Evolutionary conservation across 495 filamentous ascomycete species (phyloP).

Genomic region (Cercophora sp.): DNA sequence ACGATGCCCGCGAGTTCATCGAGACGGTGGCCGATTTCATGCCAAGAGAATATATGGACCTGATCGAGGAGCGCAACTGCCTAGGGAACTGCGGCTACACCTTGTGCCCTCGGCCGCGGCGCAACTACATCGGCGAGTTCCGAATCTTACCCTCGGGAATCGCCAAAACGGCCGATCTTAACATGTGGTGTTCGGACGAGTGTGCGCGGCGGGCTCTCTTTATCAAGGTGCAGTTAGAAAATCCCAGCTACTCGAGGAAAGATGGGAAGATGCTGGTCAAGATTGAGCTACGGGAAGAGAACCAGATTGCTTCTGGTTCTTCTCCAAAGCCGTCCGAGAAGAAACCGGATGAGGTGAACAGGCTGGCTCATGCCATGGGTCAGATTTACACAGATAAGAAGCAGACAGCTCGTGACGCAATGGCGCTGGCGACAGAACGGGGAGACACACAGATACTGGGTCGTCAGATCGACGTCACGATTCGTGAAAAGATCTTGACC

Average conservation of each 20-base stretch:
- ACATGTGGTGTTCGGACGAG: constrained; percentile 81
- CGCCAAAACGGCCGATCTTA: constrained; percentile 60
- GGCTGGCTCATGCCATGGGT: constrained; percentile 4
- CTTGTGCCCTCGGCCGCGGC: constrained; percentile 52
- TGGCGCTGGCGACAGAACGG: constrained; percentile 51
- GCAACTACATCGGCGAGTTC: constrained; percentile 15
- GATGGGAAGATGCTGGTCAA: constrained; percentile 33
- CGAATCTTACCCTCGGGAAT: constrained; percentile 24
- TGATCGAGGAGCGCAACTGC: constrained; percentile 83
- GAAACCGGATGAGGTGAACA: background rate
- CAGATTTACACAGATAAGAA: constrained; percentile 16
- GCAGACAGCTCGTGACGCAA: constrained; percentile 31
- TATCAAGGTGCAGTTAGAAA: constrained; percentile 75
- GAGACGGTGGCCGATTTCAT: constrained; percentile 64
- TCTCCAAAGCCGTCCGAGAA: background rate
- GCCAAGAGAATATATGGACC: constrained; percentile 77
- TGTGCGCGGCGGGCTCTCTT: constrained; percentile 79
- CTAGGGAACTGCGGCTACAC: constrained; percentile 75
- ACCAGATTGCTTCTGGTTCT: constrained; percentile 4
- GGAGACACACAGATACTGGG: constrained; percentile 35
- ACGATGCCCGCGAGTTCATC: constrained; percentile 57
- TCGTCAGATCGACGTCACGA: constrained; percentile 32
- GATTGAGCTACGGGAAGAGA: constrained; percentile 37
- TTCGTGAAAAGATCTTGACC: constrained; percentile 45
- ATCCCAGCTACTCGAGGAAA: constrained; percentile 23